Conservation (phyloP, 2,329 filamentous ascomycete genomes). For the Clarireedia monteithiana region DNA sequence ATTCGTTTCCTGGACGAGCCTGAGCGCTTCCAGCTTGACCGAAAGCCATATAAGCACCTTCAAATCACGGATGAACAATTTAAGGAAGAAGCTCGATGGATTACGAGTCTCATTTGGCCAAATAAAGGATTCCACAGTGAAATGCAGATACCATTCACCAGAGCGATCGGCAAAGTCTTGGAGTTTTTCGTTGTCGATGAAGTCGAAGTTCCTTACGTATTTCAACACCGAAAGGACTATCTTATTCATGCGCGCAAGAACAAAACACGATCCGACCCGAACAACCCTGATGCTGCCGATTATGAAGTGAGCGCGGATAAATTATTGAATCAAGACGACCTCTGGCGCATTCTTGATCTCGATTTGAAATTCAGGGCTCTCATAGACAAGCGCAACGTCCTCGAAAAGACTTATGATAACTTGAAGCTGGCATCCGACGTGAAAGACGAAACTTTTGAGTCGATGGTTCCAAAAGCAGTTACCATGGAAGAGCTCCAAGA, state of each 20-base stretch:
- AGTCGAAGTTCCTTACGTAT: slow-evolving; percentile 94
- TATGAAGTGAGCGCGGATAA: slow-evolving; percentile 76
- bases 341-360: slow-evolving; percentile 91
- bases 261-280: slow-evolving; percentile 45
- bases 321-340: slow-evolving; percentile 81
- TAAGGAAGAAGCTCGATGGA: slow-evolving; percentile 86
- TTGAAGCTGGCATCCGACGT: slow-evolving; percentile 55
- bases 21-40: slow-evolving; percentile 87
- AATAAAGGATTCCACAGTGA: slow-evolving; percentile 64
- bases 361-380: slow-evolving; percentile 93
- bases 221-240: slow-evolving; percentile 97
- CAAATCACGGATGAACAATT: slow-evolving; percentile 77
- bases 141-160: slow-evolving; percentile 74
- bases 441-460: slow-evolving; percentile 68
- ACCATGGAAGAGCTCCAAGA: slow-evolving; percentile 96
- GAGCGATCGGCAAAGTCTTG: slow-evolving; percentile 82
- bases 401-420: slow-evolving; percentile 72
- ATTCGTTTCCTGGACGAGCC: slow-evolving; percentile 87
- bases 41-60: slow-evolving; percentile 78
- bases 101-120: slow-evolving; percentile 80
- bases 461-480: slow-evolving; percentile 70
- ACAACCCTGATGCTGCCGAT: slow-evolving; percentile 64
- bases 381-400: slow-evolving; percentile 80
- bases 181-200: slow-evolving; percentile 94
- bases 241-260: slow-evolving; percentile 80